Conservation (phyloP, 192 early-diverging fungal species). For the Lobosporangium transversale region DNA sequence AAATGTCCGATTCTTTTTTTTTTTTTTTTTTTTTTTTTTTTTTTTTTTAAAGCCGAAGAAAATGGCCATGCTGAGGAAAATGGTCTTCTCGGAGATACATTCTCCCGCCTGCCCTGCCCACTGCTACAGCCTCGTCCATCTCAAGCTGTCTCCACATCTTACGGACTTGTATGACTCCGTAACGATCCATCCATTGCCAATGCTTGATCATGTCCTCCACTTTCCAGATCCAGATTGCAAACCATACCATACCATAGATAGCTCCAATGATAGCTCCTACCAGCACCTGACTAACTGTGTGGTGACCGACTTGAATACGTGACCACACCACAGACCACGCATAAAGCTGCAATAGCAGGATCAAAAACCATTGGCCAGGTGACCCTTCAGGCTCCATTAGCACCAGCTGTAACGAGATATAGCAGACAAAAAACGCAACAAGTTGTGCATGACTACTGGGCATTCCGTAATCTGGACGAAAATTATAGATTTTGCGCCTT, state of each 20-base stretch:
- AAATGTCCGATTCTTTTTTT: too few species aligned
- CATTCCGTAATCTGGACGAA: constrained; percentile 74
- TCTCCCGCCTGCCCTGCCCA: constrained; percentile 32
- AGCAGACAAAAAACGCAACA: constrained; percentile 72
- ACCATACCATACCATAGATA: constrained; percentile 44
- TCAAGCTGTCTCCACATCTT: constrained; percentile 51
- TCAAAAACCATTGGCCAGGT: constrained; percentile 44
- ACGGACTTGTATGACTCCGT: constrained; percentile 48
- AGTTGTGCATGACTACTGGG: constrained; percentile 77
- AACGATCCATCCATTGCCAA: constrained; percentile 54
- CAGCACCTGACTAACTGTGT: constrained; percentile 49
- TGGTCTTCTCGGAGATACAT: constrained; percentile 36
- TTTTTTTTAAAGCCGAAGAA: constrained; percentile 7
- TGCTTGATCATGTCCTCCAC: constrained; percentile 53
- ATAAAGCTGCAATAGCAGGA: constrained; percentile 43
- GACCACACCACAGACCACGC: constrained; percentile 56
- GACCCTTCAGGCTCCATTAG: constrained; percentile 52
- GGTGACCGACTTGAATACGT: constrained; percentile 48
- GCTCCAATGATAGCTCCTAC: constrained; percentile 50
- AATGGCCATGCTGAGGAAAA: constrained; percentile 20
- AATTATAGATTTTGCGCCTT: constrained; percentile 34
- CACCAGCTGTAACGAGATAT: constrained; percentile 52
- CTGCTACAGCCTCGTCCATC: constrained; percentile 38
- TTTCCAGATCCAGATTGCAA: constrained; percentile 49
- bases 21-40: too few species aligned